Percentiles rank a stretch among this genome's conserved stretches.
Evolutionary conservation across 495 filamentous ascomycete species (phyloP).

Genomic region (Aspergillus nidulans): DNA sequence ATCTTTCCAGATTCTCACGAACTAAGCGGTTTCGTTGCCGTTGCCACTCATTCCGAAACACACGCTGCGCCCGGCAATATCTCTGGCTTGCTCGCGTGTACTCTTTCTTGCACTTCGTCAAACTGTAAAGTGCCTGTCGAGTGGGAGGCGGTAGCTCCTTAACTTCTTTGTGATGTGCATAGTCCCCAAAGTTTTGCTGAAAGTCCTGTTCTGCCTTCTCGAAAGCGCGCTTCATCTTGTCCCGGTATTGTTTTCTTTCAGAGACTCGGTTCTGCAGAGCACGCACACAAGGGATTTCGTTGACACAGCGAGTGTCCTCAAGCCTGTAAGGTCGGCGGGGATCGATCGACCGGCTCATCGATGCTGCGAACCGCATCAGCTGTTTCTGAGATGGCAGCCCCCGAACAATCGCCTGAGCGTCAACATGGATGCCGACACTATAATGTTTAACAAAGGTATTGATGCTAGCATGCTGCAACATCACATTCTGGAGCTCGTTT

Average conservation of each 20-base stretch:
- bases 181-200: too few species aligned
- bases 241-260: conserved; percentile 7
- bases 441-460: conserved; percentile 36
- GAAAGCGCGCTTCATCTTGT: conserved; percentile 14
- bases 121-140: not conserved
- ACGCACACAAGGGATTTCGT: too few species aligned
- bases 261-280: conserved; percentile 7
- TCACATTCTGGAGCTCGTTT: conserved; percentile 37
- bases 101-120: not conserved
- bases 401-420: conserved; percentile 30
- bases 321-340: conserved; percentile 24
- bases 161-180: too few species aligned
- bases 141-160: too few species aligned
- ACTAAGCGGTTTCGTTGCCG: conserved; percentile 20
- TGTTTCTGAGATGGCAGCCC: conserved; percentile 25
- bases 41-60: conserved; percentile 23
- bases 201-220: conserved; percentile 7
- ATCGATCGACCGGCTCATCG: conserved; percentile 34
- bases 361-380: conserved; percentile 29
- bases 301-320: conserved; percentile 3
- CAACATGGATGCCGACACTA: conserved; percentile 28
- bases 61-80: too few species aligned
- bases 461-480: conserved; percentile 33
- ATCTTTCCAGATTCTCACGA: conserved; percentile 23
- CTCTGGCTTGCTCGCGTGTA: conserved; percentile 15